Evolutionary conservation across 345 rosid species (phyloP).

Genomic region (Salix udensis): DNA sequence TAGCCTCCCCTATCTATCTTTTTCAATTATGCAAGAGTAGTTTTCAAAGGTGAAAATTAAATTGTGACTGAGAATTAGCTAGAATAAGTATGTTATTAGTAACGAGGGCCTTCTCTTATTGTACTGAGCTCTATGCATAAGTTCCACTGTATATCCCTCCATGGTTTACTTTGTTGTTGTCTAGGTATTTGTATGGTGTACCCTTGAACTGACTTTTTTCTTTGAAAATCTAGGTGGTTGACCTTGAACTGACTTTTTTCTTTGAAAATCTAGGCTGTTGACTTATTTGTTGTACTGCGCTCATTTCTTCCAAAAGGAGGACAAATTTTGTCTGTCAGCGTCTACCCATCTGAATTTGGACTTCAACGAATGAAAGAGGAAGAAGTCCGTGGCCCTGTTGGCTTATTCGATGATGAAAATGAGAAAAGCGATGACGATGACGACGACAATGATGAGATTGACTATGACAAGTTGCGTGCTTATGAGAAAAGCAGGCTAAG

Average conservation of each 20-base stretch:
- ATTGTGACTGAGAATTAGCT: neutral
- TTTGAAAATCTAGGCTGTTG: conserved; percentile 56
- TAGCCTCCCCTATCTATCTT: too few species aligned
- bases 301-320: conserved; percentile 87
- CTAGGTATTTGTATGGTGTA: neutral
- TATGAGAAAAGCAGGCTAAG: conserved; percentile 78
- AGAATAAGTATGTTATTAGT: neutral
- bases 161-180: neutral
- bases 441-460: conserved; percentile 39
- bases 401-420: conserved; percentile 51
- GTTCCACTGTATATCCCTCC: neutral
- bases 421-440: conserved; percentile 33
- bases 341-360: conserved; percentile 93
- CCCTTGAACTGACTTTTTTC: neutral
- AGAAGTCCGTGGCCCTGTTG: conserved; percentile 88
- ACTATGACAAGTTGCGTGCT: conserved; percentile 56
- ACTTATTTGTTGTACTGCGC: conserved; percentile 67
- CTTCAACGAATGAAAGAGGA: conserved; percentile 88
- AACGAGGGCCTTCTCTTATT: neutral
- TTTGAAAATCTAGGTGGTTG: conserved; percentile 58
- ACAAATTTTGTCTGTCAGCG: conserved; percentile 58
- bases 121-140: neutral
- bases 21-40: too few species aligned
- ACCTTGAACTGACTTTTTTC: conserved; percentile 11
- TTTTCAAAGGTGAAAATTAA: too few species aligned